Evolutionary conservation across 352 stramenopile genomes (phyloP).

Genomic region (Phytophthora rubi): DNA sequence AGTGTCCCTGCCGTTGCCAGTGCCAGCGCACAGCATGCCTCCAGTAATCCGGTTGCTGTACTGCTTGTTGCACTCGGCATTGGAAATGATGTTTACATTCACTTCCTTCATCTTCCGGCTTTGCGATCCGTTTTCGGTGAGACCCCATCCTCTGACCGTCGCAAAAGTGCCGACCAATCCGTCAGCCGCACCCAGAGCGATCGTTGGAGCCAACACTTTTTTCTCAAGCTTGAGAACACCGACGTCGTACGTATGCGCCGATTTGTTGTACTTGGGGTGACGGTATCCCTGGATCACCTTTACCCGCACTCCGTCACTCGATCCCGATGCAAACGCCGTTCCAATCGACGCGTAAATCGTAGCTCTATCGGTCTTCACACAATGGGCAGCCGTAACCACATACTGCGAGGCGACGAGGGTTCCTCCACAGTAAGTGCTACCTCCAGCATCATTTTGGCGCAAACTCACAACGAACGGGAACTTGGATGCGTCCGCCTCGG

Average conservation of each 20-base stretch:
- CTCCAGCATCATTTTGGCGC: constrained; percentile 42
- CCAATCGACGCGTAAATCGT: constrained; percentile 62
- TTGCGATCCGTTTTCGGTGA: constrained; percentile 54
- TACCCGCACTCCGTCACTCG: constrained; percentile 53
- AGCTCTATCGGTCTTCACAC: constrained; percentile 50
- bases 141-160: constrained; percentile 64
- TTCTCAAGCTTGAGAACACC: constrained; percentile 66
- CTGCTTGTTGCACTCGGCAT: constrained; percentile 61
- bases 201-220: constrained; percentile 25
- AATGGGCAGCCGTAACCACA: constrained; percentile 78
- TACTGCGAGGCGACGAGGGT: constrained; percentile 68
- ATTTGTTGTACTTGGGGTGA: constrained; percentile 65
- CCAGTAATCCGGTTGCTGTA: constrained; percentile 66
- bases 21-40: constrained; percentile 66
- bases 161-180: constrained; percentile 56
- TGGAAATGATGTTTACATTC: constrained; percentile 63
- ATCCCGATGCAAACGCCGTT: constrained; percentile 50
- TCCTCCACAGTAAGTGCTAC: constrained; percentile 69
- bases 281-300: constrained; percentile 48
- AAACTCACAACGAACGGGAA: constrained; percentile 69
- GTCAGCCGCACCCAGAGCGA: constrained; percentile 46
- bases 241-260: constrained; percentile 58
- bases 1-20: constrained; percentile 53
- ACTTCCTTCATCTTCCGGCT: constrained; percentile 57
- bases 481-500: constrained; percentile 54